Evolutionary conservation across 805 yeast species (phyloP).

Genomic region (Suhomyces tanzawaensis): DNA sequence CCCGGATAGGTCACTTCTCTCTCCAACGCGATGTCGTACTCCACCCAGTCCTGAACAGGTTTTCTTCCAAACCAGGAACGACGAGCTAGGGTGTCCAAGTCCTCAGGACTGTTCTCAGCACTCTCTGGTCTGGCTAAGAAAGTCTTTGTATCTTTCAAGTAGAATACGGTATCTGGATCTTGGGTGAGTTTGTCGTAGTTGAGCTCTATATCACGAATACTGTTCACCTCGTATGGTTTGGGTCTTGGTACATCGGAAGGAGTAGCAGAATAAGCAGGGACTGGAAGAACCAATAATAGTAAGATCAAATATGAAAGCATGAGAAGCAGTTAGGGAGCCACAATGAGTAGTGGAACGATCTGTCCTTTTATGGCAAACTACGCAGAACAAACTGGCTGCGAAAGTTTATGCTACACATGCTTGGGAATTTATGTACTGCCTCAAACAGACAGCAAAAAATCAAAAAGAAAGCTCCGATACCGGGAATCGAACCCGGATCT

Average conservation of each 20-base stretch:
- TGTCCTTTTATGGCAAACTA: background rate
- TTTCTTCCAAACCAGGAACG: too few relatives aligned
- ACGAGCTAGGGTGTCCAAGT: background rate
- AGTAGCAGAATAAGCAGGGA: too few relatives aligned
- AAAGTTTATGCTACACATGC: too few relatives aligned
- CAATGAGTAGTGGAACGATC: too few relatives aligned
- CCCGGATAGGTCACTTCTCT: slow-evolving; percentile 8
- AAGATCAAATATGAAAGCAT: too few relatives aligned
- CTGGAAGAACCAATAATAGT: too few relatives aligned
- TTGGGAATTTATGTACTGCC: too few relatives aligned
- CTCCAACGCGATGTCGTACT: slow-evolving; percentile 4
- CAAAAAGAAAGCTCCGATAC: slow-evolving; percentile 4
- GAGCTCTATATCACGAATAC: background rate
- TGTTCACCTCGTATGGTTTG: background rate
- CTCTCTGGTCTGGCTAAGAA: background rate
- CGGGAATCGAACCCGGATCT: slow-evolving; percentile 11
- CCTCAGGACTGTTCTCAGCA: background rate
- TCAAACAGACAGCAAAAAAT: background rate
- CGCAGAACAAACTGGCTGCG: background rate
- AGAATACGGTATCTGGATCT: background rate
- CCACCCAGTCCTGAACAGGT: slow-evolving; percentile 6
- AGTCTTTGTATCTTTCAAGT: background rate
- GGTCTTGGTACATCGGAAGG: too few relatives aligned
- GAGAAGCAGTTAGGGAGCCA: too few relatives aligned
- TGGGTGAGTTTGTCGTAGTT: background rate